Conservation (phyloP, 495 filamentous ascomycete species). For the Mytilinidion resinicola region DNA sequence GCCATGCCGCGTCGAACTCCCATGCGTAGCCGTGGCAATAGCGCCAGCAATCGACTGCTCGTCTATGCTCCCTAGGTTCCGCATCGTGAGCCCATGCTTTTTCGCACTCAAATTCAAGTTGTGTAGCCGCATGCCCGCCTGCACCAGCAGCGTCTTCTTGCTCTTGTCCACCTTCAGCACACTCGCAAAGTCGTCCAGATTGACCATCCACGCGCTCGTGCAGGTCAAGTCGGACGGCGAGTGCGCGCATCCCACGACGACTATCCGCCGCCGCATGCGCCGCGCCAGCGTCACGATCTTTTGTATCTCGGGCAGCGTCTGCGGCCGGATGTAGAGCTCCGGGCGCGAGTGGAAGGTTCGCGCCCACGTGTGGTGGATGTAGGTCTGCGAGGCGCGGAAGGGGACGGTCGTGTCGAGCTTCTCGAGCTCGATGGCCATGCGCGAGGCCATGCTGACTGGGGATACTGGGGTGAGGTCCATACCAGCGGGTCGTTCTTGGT, state of each 20-base stretch:
- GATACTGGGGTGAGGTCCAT: constrained; percentile 11
- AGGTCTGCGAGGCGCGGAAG: constrained; percentile 64
- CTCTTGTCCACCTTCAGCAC: constrained; percentile 61
- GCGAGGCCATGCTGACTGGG: constrained; percentile 41
- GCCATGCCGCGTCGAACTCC: constrained; percentile 77
- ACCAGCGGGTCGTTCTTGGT: neutral
- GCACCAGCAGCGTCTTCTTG: constrained; percentile 61
- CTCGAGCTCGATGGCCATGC: constrained; percentile 47
- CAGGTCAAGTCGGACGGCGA: constrained; percentile 90
- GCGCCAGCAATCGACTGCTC: constrained; percentile 90
- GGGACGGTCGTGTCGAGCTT: constrained; percentile 55
- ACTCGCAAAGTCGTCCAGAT: constrained; percentile 74
- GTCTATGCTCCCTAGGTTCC: constrained; percentile 89
- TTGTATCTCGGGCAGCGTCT: constrained; percentile 70
- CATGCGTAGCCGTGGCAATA: constrained; percentile 88
- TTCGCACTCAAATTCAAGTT: constrained; percentile 63
- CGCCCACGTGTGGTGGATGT: constrained; percentile 94
- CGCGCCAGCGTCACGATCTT: constrained; percentile 77
- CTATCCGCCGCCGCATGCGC: constrained; percentile 69
- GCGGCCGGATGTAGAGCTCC: constrained; percentile 81
- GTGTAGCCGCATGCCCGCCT: constrained; percentile 77
- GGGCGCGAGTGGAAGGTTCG: constrained; percentile 81
- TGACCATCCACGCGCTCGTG: constrained; percentile 90
- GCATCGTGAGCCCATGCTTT: constrained; percentile 68
- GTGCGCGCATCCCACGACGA: constrained; percentile 78